Conservation (phyloP, 345 rosid genomes). For the Capsella bursapastoris region DNA sequence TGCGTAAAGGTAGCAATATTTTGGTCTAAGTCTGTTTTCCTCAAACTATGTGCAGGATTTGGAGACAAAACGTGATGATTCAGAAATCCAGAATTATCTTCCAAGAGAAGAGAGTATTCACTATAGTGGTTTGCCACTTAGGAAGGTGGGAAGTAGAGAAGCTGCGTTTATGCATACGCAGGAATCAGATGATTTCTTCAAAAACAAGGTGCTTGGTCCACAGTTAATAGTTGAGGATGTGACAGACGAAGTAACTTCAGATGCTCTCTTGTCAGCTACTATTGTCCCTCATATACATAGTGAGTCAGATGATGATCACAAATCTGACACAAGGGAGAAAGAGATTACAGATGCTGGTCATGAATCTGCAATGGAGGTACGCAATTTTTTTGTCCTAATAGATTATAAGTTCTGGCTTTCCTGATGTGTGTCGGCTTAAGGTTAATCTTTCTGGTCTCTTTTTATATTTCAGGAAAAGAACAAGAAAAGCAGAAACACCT, state of each 20-base stretch:
- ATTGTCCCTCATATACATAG: slow-evolving; percentile 53
- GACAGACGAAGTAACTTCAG: slow-evolving; percentile 51
- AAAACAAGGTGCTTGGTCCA: slow-evolving; percentile 34
- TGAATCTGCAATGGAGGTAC: slow-evolving; percentile 60
- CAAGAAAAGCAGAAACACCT: slow-evolving; percentile 44
- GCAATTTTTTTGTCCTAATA: background rate
- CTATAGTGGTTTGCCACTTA: slow-evolving; percentile 38
- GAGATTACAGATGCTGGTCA: slow-evolving; percentile 43
- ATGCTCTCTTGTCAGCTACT: slow-evolving; percentile 47
- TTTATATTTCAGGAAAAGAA: slow-evolving; percentile 49
- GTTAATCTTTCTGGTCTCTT: slow-evolving; percentile 19
- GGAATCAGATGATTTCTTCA: slow-evolving; percentile 38
- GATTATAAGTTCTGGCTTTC: slow-evolving; percentile 7
- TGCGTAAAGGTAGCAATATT: slow-evolving; percentile 2
- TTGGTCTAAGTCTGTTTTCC: slow-evolving; percentile 35
- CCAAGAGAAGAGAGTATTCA: slow-evolving; percentile 41
- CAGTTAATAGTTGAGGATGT: slow-evolving; percentile 70
- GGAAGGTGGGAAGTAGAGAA: slow-evolving; percentile 43
- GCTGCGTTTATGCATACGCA: slow-evolving; percentile 42
- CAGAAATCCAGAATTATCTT: slow-evolving; percentile 39
- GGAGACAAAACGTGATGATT: slow-evolving; percentile 40
- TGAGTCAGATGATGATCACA: slow-evolving; percentile 47
- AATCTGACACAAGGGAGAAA: slow-evolving; percentile 43
- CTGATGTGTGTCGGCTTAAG: slow-evolving; percentile 13
- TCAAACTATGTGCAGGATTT: slow-evolving; percentile 47